Evolutionary conservation across 352 stramenopile species (phyloP).

Genomic region (Globisporangium iwayamae): DNA sequence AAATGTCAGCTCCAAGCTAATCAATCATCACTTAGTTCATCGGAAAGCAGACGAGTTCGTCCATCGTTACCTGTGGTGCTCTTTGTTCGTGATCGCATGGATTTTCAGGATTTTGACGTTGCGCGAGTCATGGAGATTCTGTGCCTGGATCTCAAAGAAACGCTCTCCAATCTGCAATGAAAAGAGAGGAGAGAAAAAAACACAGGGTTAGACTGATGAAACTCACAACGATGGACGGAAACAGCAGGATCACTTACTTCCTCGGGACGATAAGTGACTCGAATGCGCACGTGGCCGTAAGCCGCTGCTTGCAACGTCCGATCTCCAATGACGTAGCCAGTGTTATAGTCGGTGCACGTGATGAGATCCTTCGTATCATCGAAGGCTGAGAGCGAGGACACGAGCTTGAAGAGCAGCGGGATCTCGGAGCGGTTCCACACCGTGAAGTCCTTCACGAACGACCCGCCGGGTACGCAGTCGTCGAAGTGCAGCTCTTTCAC

Average conservation of each 20-base stretch:
- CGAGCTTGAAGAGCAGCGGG: conserved; percentile 79
- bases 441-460: conserved; percentile 89
- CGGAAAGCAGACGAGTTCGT: background rate
- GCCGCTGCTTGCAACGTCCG: conserved; percentile 78
- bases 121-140: conserved; percentile 81
- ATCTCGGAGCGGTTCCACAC: conserved; percentile 90
- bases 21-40: background rate
- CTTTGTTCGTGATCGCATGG: conserved; percentile 85
- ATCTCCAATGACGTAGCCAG: conserved; percentile 77
- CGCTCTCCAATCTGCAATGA: conserved; percentile 64
- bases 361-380: conserved; percentile 69
- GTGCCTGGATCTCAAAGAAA: conserved; percentile 84
- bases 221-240: background rate
- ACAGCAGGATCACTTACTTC: conserved; percentile 36
- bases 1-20: background rate
- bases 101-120: conserved; percentile 88
- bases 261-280: conserved; percentile 78
- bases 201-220: background rate
- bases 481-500: conserved; percentile 89
- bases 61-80: conserved; percentile 69
- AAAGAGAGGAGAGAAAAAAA: background rate
- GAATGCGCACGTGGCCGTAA: conserved; percentile 83
- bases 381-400: conserved; percentile 66
- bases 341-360: conserved; percentile 86
- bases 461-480: conserved; percentile 80